Evolutionary conservation across 1,284 basidiomycete species (phyloP), one percentile per base, ranked within the genome.

Genomic region (Pseudozyma sp.): DNA sequence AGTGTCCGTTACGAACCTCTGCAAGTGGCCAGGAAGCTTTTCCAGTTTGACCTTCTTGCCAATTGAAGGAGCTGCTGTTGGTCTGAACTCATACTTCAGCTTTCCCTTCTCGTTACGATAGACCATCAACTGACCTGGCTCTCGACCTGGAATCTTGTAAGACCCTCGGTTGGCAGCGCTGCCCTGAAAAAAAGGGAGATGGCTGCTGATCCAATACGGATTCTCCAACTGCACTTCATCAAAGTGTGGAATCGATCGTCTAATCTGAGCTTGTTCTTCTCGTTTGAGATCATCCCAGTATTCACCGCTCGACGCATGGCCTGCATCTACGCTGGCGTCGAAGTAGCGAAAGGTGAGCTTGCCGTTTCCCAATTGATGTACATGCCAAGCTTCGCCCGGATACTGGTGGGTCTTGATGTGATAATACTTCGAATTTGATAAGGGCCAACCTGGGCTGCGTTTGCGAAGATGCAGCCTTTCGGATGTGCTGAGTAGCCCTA

Each of bases 381-480:
- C 34, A 5, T 34, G 48, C 14, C n/a, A 35, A 34, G 13, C 16
- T 36, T 36, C 11, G 34, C 48, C 48, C n/a, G 48, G 48, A 36
- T 50, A 50, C 10, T 36, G 12, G 31, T 50, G 31, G 6, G 25
- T 31, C 10, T 36, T n/a, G 11, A 7, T 13, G 25, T 13, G 9
- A 12, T 25, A n/a, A n/a, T 14, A 9, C n/a, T 44, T n/a, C 16
- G n/a, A 6, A 5, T 14, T 12, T n/a, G 1, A 1, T 2, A 44
- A 14, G n/a, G 14, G 49, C 31, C 49, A 25, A n/a, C 39, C 25
- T 31, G 36, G 50, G 19, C 50, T 40, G 50, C 50, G 50, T 40
- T 52, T 52, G 50, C 48, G 48, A 25, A 50, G 48, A 34, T 50
- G 48, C 8, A 44, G n/a, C 9, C 43, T 44, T 16, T 18, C n/a